A percentile compares a stretch with the other conserved stretches of the same genome.
Evolutionary conservation across 2,329 filamentous ascomycete genomes (phyloP).

Genomic region (Xenosphaeropsis pyriputrescens): DNA sequence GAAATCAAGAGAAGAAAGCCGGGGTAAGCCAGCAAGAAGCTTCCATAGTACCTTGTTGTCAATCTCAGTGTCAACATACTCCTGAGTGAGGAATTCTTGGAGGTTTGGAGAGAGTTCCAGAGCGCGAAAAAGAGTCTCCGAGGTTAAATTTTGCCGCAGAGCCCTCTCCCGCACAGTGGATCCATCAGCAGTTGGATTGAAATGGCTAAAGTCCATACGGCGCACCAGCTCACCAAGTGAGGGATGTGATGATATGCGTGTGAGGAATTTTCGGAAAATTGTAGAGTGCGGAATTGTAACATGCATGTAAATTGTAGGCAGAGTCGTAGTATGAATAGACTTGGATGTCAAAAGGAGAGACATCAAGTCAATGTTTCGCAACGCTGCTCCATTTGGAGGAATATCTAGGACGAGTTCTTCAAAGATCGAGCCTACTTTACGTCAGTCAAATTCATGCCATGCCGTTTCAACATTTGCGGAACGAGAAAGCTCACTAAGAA

Average conservation of each 20-base stretch:
- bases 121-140: slow-evolving; percentile 57
- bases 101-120: slow-evolving; percentile 58
- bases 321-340: slow-evolving; percentile 55
- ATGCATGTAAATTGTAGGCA: slow-evolving; percentile 62
- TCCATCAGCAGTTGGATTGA: slow-evolving; percentile 67
- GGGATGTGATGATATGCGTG: slow-evolving; percentile 50
- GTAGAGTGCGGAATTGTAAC: slow-evolving; percentile 73
- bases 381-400: slow-evolving; percentile 58
- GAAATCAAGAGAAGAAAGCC: slow-evolving; percentile 57
- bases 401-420: slow-evolving; percentile 61
- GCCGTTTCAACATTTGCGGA: neutral
- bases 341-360: slow-evolving; percentile 64
- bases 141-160: slow-evolving; percentile 62
- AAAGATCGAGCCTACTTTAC: slow-evolving; percentile 50
- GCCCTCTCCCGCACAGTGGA: slow-evolving; percentile 60
- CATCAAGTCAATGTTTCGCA: slow-evolving; percentile 66
- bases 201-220: slow-evolving; percentile 73
- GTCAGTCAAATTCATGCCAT: slow-evolving; percentile 4
- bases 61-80: slow-evolving; percentile 68
- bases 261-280: slow-evolving; percentile 70
- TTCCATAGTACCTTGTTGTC: slow-evolving; percentile 53
- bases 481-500: slow-evolving; percentile 43
- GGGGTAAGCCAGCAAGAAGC: slow-evolving; percentile 51
- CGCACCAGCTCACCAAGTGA: slow-evolving; percentile 62
- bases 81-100: slow-evolving; percentile 66